Base-by-base conservation (phyloP, 192 early-diverging fungal genomes). In the Ambispora gerdemannii region DNA sequence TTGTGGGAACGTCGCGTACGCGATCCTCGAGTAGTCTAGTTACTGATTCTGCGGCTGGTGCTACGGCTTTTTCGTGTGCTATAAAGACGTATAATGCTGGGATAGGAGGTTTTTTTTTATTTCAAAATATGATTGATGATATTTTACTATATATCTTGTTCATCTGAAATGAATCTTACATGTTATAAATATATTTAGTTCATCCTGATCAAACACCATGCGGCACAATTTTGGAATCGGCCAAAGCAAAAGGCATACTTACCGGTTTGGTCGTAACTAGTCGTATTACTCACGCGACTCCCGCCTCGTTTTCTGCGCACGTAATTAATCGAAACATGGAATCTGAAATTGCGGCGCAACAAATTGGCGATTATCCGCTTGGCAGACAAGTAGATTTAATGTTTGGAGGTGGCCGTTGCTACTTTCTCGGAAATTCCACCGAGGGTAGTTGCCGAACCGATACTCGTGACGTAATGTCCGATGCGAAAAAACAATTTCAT, bases 11-110 rank as follows among this genome's bases (percentile, higher is more conserved):
- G 22, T 94, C 93, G 22, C 88, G 97, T 35, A 99, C 97, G 4
- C 83, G 91, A 50, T 92, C 90, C 49, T 86, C 86, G 55, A 65
- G 71, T 78, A 91, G 89, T 43, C 78, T 97, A 30, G 85, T 99
- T 4, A 99, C 97, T 0, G 97, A 99, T 78, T 93, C 91, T 47
- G 97, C 97, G 10, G 95, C 97, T 27, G 97, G 96, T 8, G 97
- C 96, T 0, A 99, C 97, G 0, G 97, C 97, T 2, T 98, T 93
- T 72, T 83, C 94, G 17, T 98, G 96, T 75, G 88, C 81, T 15
- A 74, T 87, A 31, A 99, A 99, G 78, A 83, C 93, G 1, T 97
- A 94, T 80, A 99, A 99, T 77, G 91, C 90, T 33, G 97, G 92
- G 11, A 93, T 99, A 67, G 93, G 80, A 68, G 94, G 95, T 77